Evolutionary conservation across 2,329 filamentous ascomycete species (phyloP).

Genomic region (Phialophora macrospora): DNA sequence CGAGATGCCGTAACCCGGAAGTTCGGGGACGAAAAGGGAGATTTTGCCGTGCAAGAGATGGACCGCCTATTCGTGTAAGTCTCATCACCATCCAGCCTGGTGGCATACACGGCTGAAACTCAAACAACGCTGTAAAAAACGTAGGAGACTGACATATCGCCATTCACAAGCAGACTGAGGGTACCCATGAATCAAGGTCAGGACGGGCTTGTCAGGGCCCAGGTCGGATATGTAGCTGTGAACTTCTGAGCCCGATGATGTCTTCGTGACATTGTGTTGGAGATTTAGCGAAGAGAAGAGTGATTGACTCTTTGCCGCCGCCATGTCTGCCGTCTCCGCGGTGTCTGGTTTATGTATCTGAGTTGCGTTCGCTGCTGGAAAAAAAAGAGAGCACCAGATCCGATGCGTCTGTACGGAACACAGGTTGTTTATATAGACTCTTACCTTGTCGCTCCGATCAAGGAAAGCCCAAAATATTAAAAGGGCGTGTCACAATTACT

Average conservation of each 20-base stretch:
- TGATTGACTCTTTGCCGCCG: slow-evolving; percentile 25
- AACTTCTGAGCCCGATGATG: slow-evolving; percentile 34
- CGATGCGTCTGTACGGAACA: not conserved
- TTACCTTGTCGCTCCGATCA: not conserved
- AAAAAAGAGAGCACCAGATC: not conserved
- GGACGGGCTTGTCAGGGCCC: slow-evolving; percentile 32
- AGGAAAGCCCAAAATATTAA: not conserved
- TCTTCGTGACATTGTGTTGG: slow-evolving; percentile 34
- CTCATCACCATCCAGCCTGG: not conserved
- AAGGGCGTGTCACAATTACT: not conserved
- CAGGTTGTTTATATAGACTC: not conserved
- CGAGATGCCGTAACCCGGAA: slow-evolving; percentile 39
- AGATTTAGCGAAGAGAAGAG: slow-evolving; percentile 27
- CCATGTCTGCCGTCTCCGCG: slow-evolving; percentile 20
- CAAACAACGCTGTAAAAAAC: not conserved
- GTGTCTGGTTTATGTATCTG: not conserved
- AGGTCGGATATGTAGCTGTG: slow-evolving; percentile 36
- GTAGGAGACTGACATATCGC: slow-evolving; percentile 25
- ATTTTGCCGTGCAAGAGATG: slow-evolving; percentile 31
- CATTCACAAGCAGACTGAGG: slow-evolving; percentile 39
- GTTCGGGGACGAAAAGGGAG: slow-evolving; percentile 38
- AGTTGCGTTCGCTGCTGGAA: not conserved
- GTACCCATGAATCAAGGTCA: slow-evolving; percentile 40
- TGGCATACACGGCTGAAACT: not conserved
- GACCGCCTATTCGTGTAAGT: slow-evolving; percentile 25